Conservation (phyloP, 352 stramenopile species). For the Globisporangium spinosum region DNA sequence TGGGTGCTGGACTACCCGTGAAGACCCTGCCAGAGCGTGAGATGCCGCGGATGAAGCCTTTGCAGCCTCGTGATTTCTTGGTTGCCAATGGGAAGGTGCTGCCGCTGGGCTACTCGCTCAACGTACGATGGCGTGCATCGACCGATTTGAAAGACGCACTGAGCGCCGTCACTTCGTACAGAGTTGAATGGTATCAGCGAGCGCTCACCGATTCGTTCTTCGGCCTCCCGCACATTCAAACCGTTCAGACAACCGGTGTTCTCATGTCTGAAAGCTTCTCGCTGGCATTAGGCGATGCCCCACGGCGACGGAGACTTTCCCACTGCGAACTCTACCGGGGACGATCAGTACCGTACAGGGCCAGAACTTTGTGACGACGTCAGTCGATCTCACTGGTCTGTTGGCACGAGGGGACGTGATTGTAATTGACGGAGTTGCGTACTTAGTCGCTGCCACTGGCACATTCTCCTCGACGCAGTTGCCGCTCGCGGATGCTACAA, state of each 20-base stretch:
- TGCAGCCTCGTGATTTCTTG: slow-evolving; percentile 27
- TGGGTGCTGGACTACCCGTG: slow-evolving; percentile 39
- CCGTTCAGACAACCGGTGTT: slow-evolving; percentile 42
- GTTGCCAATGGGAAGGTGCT: slow-evolving; percentile 33
- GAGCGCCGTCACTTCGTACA: slow-evolving; percentile 30
- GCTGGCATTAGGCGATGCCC: slow-evolving; percentile 46
- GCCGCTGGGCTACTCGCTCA: slow-evolving; percentile 42
- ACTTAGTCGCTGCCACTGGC: slow-evolving; percentile 69
- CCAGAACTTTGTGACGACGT: slow-evolving; percentile 70
- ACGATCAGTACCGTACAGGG: slow-evolving; percentile 49
- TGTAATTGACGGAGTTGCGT: slow-evolving; percentile 60
- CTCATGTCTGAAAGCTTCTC: slow-evolving; percentile 60
- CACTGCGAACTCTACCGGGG: slow-evolving; percentile 45
- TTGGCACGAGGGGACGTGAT: slow-evolving; percentile 83
- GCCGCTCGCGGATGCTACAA: slow-evolving; percentile 41
- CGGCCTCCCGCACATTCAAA: slow-evolving; percentile 46
- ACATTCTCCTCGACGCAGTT: slow-evolving; percentile 72
- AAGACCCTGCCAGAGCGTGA: slow-evolving; percentile 46
- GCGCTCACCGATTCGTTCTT: slow-evolving; percentile 51
- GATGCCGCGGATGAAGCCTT: slow-evolving; percentile 65
- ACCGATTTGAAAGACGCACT: slow-evolving; percentile 18
- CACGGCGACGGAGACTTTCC: slow-evolving; percentile 1
- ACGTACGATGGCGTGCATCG: slow-evolving; percentile 50
- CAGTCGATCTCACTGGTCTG: slow-evolving; percentile 83
- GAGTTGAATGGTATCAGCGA: slow-evolving; percentile 76